A percentile compares a stretch with the other conserved stretches of the same genome.
Conservation (phyloP, 2,329 filamentous ascomycete genomes). For the Pyrenophora graminea region DNA sequence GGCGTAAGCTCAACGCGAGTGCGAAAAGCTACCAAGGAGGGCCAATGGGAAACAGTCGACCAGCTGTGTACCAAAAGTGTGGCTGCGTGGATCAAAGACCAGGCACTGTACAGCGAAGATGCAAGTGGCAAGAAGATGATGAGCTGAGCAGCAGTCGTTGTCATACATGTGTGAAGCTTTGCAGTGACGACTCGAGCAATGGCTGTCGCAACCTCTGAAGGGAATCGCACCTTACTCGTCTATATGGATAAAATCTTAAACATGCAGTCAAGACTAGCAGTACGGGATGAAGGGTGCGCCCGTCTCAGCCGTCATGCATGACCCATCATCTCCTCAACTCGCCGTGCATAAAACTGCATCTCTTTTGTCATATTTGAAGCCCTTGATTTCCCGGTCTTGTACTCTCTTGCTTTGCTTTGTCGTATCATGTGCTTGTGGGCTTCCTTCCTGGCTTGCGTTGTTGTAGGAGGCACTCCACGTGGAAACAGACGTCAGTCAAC, state of each 20-base stretch:
- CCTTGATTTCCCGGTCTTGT: too few relatives aligned
- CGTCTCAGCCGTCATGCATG: too few relatives aligned
- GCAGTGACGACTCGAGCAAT: too few relatives aligned
- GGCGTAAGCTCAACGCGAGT: constrained; percentile 65
- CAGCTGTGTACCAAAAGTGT: constrained; percentile 63
- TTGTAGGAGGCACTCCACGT: constrained; percentile 6
- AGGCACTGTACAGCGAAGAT: constrained; percentile 59
- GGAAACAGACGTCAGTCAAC: constrained; percentile 1
- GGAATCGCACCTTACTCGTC: neutral
- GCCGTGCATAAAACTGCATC: neutral
- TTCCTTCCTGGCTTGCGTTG: too few relatives aligned
- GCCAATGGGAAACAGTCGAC: constrained; percentile 55
- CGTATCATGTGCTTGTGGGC: too few relatives aligned
- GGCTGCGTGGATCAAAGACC: constrained; percentile 60
- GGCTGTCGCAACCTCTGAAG: too few relatives aligned
- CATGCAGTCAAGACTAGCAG: neutral
- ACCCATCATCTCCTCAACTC: too few relatives aligned
- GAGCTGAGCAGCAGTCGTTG: constrained; percentile 23
- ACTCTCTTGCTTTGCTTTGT: neutral
- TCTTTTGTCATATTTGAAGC: neutral
- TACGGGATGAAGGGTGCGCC: too few relatives aligned
- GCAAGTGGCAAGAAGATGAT: constrained; percentile 44
- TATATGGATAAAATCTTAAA: neutral
- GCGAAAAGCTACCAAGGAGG: constrained; percentile 58
- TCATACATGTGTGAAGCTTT: too few relatives aligned